These are phyloP conservation scores for Alisma plantagoaquatica DNA, from an alignment of 106 monocot species.

Conservation along the genomic window DNA sequence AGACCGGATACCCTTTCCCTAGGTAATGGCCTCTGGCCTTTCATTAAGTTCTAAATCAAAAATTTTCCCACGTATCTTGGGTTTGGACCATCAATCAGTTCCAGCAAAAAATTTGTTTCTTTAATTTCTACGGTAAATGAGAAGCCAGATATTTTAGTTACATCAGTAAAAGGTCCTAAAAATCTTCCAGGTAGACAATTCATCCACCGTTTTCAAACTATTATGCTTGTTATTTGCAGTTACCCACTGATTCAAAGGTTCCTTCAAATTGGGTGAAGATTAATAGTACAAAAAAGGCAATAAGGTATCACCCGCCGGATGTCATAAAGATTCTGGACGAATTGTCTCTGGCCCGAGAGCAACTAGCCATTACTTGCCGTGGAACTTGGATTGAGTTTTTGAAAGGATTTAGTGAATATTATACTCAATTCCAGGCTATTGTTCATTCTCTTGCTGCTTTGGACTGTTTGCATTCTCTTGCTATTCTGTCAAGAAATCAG, in stretches of 20 bases:
- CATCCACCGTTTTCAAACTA: background rate
- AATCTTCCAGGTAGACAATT: too few species aligned
- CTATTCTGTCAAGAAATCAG: conserved; percentile 77
- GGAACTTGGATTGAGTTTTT: conserved; percentile 66
- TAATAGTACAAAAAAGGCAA: conserved; percentile 84
- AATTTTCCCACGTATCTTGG: too few species aligned
- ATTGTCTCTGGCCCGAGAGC: conserved; percentile 69
- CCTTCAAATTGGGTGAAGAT: conserved; percentile 82
- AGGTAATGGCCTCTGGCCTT: too few species aligned
- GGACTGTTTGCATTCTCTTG: conserved; percentile 90
- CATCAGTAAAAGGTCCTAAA: too few species aligned
- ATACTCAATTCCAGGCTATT: conserved; percentile 84
- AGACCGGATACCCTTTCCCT: too few species aligned
- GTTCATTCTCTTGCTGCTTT: conserved; percentile 84
- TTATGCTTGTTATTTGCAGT: conserved; percentile 22
- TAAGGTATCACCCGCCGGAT: conserved; percentile 90
- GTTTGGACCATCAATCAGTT: too few species aligned
- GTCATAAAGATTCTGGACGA: conserved; percentile 54
- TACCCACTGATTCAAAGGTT: conserved; percentile 50
- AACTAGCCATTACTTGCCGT: conserved; percentile 59
- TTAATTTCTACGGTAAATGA: background rate
- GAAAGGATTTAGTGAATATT: conserved; percentile 49
- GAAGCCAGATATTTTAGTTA: too few species aligned
- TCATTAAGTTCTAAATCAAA: too few species aligned
- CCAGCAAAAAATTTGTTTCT: background rate